Evolutionary conservation across 2,329 filamentous ascomycete species (phyloP), one percentile per base, ranked within the genome.

Genomic region (Exutisphaerella laricina): DNA sequence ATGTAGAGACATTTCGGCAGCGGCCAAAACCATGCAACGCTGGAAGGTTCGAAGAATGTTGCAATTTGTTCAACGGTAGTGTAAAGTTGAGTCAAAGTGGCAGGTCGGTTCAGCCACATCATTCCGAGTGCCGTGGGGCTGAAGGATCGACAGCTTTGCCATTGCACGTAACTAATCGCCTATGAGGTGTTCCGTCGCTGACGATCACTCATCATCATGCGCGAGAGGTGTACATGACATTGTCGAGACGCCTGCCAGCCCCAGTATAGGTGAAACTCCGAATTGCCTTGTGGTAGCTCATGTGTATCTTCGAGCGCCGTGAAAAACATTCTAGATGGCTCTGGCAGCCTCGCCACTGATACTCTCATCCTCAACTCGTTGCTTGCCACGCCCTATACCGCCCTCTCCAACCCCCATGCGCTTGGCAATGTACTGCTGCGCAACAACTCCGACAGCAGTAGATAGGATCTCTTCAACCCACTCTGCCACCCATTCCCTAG

Each of bases 341-440:
- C 80, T 70, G 28, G 78, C 79, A 42, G 73, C 78, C 61, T 80
- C 78, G 6, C 78, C 78, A 32, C 73, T 78, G n/a, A 57, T 50
- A 48, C 44, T 75, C 39, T 80, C 68, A 26, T 72, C 70, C 41
- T 70, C 69, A 48, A 71, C 70, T 37, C 75, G 72, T 32, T 70
- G 68, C 62, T 78, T 78, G 21, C 78, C 79, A 58, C 76, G 72
- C 6, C 72, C 74, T 18, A 77, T 62, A 6, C 75, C 84, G 59
- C 85, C 85, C 65, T 94, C 88, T 9, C 90, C 90, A 7, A 98
- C 90, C 9, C 92, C 90, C 92, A 98, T 98, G 43, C 92, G 75
- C 48, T 85, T 79, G 4, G 92, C 90, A 14, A 98, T 92, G 62
- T 98, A 98, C 51, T 89, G 76, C 74, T 98, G 92, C 2, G 92